Conservation (phyloP, 2,329 filamentous ascomycete genomes). For the Chrysosporium queenslandicum region DNA sequence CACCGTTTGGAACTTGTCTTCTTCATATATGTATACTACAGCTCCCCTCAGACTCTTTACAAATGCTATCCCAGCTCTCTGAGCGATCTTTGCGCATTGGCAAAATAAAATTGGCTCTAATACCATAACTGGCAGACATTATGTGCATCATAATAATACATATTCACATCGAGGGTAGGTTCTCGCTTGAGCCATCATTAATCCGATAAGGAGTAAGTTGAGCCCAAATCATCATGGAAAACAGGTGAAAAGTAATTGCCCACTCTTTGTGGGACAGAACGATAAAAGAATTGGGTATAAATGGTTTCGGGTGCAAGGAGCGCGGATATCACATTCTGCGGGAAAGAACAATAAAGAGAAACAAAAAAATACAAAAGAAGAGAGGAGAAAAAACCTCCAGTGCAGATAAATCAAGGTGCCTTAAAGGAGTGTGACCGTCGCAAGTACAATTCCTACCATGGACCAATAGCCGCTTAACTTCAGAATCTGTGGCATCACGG, state of each 20-base stretch:
- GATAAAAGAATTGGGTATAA: neutral
- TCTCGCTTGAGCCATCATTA: neutral
- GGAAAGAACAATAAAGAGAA: neutral
- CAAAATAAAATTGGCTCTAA: neutral
- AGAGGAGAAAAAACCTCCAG: neutral
- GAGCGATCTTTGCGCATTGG: neutral
- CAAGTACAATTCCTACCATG: conserved; percentile 30
- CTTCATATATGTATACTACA: conserved; percentile 6
- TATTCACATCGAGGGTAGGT: neutral
- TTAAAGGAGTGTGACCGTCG: conserved; percentile 30
- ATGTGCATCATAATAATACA: conserved; percentile 5
- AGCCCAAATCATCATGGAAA: neutral
- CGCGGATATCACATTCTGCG: no score
- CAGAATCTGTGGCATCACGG: conserved; percentile 18
- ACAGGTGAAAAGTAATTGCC: neutral
- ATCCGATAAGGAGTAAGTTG: neutral
- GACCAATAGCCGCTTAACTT: conserved; percentile 36
- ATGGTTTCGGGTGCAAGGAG: neutral
- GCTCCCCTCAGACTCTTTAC: conserved; percentile 1
- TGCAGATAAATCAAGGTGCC: neutral
- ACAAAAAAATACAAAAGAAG: conserved; percentile 3
- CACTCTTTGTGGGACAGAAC: neutral
- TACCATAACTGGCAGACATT: neutral
- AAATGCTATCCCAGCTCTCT: neutral
- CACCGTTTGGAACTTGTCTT: neutral